Evolutionary conservation across 805 yeast genomes (phyloP).

Genomic region (Pichia gijzeniarum): DNA sequence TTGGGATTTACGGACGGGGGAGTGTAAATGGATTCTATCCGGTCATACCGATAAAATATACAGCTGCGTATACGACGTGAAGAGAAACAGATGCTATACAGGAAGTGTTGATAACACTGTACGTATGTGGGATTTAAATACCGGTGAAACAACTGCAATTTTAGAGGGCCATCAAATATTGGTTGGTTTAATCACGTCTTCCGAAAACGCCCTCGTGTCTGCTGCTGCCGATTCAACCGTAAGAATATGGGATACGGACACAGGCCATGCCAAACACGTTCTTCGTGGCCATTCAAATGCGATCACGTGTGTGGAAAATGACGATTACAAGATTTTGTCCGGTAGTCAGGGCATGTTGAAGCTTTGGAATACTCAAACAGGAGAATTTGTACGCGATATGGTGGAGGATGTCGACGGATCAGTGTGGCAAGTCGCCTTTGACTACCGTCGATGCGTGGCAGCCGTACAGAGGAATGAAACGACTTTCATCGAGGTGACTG

Average conservation of each 20-base stretch:
- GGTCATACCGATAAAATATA: slow-evolving; percentile 90
- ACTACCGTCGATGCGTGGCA: slow-evolving; percentile 76
- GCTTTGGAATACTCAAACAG: slow-evolving; percentile 79
- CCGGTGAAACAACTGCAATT: slow-evolving; percentile 62
- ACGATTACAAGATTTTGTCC: slow-evolving; percentile 74
- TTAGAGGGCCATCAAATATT: slow-evolving; percentile 84
- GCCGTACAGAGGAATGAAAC: slow-evolving; percentile 70
- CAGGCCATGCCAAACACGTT: slow-evolving; percentile 57
- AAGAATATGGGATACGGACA: slow-evolving; percentile 86
- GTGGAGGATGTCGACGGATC: slow-evolving; percentile 71
- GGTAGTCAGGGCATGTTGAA: slow-evolving; percentile 86
- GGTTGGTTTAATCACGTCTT: slow-evolving; percentile 79
- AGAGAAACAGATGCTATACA: slow-evolving; percentile 74
- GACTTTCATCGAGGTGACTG: slow-evolving; percentile 79
- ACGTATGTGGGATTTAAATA: slow-evolving; percentile 80
- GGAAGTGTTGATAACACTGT: slow-evolving; percentile 89
- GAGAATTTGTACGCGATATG: slow-evolving; percentile 67
- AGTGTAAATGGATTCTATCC: slow-evolving; percentile 62
- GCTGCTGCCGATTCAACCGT: slow-evolving; percentile 95
- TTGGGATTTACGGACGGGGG: slow-evolving; percentile 78
- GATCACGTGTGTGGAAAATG: slow-evolving; percentile 89
- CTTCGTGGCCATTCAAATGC: slow-evolving; percentile 81
- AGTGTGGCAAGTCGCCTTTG: slow-evolving; percentile 93
- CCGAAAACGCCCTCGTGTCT: slow-evolving; percentile 71
- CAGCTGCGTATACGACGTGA: slow-evolving; percentile 75